Evolutionary conservation across 768 basidiomycete genomes (phyloP).

Genomic region (Baorangia bicolor): DNA sequence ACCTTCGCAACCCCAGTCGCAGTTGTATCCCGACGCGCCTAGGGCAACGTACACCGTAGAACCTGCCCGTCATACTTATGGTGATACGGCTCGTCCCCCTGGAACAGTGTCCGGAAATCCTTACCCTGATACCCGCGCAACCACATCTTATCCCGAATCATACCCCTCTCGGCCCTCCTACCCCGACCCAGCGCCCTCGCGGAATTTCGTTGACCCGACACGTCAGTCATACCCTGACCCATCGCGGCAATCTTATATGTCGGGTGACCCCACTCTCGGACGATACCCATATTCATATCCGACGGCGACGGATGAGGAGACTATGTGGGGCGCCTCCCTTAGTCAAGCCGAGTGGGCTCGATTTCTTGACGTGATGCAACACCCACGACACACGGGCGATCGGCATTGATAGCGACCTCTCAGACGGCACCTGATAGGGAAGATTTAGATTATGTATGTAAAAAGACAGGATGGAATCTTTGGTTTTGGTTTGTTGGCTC

Average conservation of each 20-base stretch:
- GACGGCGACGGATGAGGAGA: conserved; percentile 49
- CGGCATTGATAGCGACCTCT: conserved; percentile 22
- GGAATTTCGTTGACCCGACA: conserved; percentile 23
- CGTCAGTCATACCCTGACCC: conserved; percentile 25
- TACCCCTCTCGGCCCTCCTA: conserved; percentile 28
- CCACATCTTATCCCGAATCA: conserved; percentile 24
- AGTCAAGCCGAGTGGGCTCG: conserved; percentile 73
- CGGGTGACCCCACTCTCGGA: conserved; percentile 20
- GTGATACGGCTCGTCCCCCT: conserved; percentile 19
- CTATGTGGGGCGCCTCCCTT: conserved; percentile 77
- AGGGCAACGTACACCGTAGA: conserved; percentile 23
- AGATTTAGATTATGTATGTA: conserved; percentile 30
- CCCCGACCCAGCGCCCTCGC: conserved; percentile 23
- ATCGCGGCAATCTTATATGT: conserved; percentile 30
- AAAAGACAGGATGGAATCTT: conserved; percentile 27
- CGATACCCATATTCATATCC: conserved; percentile 42
- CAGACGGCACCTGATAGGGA: conserved; percentile 10
- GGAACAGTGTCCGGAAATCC: conserved; percentile 24
- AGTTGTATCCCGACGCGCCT: conserved; percentile 26
- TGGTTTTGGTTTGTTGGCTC: conserved; percentile 20
- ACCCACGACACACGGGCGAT: conserved; percentile 34
- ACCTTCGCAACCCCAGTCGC: conserved; percentile 23
- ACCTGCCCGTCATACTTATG: conserved; percentile 22
- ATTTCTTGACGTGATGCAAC: conserved; percentile 64
- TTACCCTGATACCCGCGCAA: conserved; percentile 27